These are phyloP conservation scores for Allium cepa DNA, from an alignment of 106 monocot genomes.

Conservation along the genomic window DNA sequence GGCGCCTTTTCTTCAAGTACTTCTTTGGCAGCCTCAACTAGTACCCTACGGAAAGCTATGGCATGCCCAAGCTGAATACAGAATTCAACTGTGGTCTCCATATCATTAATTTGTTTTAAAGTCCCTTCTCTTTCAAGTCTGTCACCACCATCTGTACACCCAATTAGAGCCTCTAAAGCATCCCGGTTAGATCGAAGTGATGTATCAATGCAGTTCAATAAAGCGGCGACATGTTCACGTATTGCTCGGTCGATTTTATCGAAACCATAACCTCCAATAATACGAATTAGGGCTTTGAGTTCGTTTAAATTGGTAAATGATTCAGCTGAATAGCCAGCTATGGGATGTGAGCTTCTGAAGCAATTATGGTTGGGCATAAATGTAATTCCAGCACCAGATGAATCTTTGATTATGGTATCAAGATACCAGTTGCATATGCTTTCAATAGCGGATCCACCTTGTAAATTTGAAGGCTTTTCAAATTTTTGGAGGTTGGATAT, in stretches of 20 bases:
- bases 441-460: conserved; percentile 63
- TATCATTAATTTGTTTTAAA: conserved; percentile 77
- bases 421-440: conserved; percentile 75
- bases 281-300: conserved; percentile 63
- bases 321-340: conserved; percentile 61
- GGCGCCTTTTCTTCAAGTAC: conserved; percentile 87
- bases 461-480: conserved; percentile 31
- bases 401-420: conserved; percentile 83
- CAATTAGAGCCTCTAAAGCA: conserved; percentile 66
- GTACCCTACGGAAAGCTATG: conserved; percentile 63
- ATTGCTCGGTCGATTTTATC: conserved; percentile 62
- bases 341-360: conserved; percentile 65
- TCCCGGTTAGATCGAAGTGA: conserved; percentile 71
- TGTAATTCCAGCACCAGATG: conserved; percentile 35
- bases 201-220: conserved; percentile 78
- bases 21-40: conserved; percentile 62
- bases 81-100: conserved; percentile 69
- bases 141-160: conserved; percentile 52
- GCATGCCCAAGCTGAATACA: conserved; percentile 78
- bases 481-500: conserved; percentile 49
- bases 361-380: conserved; percentile 51
- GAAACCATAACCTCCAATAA: conserved; percentile 90
- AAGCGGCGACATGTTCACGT: conserved; percentile 56
- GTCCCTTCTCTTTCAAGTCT: conserved; percentile 75
- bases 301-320: conserved; percentile 58